Conservation (phyloP, 352 stramenopile genomes). For the Phytophthora hibernalis region DNA sequence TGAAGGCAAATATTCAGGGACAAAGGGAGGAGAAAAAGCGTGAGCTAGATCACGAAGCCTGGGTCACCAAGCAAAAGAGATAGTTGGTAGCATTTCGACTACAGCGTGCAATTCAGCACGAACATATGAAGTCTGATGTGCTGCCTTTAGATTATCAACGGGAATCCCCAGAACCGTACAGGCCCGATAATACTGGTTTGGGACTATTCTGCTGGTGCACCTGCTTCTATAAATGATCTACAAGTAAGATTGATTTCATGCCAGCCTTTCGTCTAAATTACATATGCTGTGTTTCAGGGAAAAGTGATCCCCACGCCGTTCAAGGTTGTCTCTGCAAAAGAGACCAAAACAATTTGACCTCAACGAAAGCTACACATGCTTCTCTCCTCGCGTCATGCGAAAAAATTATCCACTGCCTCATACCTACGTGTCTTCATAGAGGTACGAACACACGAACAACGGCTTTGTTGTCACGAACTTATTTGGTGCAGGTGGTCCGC, state of each 20-base stretch:
- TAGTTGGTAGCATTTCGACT: no score
- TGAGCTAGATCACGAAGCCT: conserved; percentile 43
- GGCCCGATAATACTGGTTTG: conserved; percentile 48
- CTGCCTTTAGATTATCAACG: conserved; percentile 2
- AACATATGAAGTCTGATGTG: conserved; percentile 7
- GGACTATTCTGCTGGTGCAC: conserved; percentile 52
- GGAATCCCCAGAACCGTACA: conserved; percentile 25
- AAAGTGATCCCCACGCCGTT: conserved; percentile 48
- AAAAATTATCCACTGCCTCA: conserved; percentile 33
- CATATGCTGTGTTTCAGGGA: conserved; percentile 56
- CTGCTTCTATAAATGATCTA: conserved; percentile 27
- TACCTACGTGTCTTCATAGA: conserved; percentile 51
- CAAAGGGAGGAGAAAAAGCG: conserved; percentile 54
- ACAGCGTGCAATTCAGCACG: no score
- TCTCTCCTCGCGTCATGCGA: conserved; percentile 36
- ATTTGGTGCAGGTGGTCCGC: conserved; percentile 2
- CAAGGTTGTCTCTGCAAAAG: conserved; percentile 43
- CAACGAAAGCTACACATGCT: conserved; percentile 44
- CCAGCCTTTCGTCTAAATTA: conserved; percentile 41
- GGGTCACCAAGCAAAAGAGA: no score
- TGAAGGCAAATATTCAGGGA: conserved; percentile 51
- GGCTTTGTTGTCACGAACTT: neutral
- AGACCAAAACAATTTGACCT: conserved; percentile 36
- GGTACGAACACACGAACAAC: no score
- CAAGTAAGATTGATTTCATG: conserved; percentile 35